phyloP scores from a whole-genome alignment of 805 yeast genomes.

The Sugiyamaella americana region DNA sequence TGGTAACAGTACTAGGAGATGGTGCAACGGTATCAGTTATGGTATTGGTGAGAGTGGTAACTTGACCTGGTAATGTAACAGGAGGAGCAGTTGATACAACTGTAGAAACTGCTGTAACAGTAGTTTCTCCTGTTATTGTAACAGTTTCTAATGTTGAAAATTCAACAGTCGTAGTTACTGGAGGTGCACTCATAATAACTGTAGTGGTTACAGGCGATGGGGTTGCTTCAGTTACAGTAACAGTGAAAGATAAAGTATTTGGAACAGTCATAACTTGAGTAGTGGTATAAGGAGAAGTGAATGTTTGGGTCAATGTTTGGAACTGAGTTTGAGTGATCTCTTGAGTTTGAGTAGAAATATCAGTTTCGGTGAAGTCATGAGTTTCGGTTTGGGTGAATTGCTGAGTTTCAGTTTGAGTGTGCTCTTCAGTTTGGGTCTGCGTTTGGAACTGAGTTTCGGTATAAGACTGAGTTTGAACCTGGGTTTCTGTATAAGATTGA shows the following conservation, averaged over 20 bases:
- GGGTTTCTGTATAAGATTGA: neutral
- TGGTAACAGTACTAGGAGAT: conserved; percentile 6
- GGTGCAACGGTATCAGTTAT: conserved; percentile 1
- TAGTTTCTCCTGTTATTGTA: conserved; percentile 5
- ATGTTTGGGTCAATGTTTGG: neutral
- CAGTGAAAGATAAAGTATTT: conserved; percentile 1
- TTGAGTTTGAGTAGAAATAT: neutral
- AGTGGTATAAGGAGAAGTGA: neutral
- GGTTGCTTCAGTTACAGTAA: neutral
- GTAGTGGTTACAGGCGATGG: conserved; percentile 10
- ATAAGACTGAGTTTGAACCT: neutral
- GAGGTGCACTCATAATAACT: conserved; percentile 8
- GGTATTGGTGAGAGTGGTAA: conserved; percentile 8
- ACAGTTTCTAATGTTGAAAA: neutral
- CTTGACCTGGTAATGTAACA: conserved; percentile 8
- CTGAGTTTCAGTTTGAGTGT: neutral
- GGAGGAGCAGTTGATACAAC: conserved; percentile 9
- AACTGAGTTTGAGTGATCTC: neutral
- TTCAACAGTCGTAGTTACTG: conserved; percentile 4
- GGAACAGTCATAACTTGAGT: conserved; percentile 4
- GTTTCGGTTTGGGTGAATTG: neutral
- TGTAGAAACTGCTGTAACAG: conserved; percentile 12
- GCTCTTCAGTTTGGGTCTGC: neutral
- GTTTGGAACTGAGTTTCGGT: neutral
- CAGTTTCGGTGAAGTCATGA: neutral